Conservation (phyloP, 805 yeast genomes). For the Wickerhamiella sorbophila region DNA sequence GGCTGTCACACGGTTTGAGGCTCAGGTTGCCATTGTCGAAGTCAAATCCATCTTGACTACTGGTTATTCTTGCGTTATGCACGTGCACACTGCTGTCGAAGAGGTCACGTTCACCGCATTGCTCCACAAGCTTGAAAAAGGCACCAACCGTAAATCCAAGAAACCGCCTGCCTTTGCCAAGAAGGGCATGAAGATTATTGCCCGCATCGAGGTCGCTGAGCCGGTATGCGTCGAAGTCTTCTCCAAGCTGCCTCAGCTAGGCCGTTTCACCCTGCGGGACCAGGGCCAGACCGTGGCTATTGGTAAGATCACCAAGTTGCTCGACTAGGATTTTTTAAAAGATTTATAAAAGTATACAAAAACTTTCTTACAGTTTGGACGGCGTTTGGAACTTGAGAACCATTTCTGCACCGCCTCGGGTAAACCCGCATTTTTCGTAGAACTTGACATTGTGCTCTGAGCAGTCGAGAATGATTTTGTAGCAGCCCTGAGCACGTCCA, state of each 20-base stretch:
- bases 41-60: slow-evolving; percentile 85
- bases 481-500: slow-evolving; percentile 53
- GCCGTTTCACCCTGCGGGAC: slow-evolving; percentile 96
- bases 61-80: slow-evolving; percentile 97
- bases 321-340: slow-evolving; percentile 21
- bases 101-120: slow-evolving; percentile 74
- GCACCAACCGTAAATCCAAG: slow-evolving; percentile 91
- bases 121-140: slow-evolving; percentile 88
- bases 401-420: slow-evolving; percentile 31
- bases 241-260: slow-evolving; percentile 86
- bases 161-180: slow-evolving; percentile 97
- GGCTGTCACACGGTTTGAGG: slow-evolving; percentile 82
- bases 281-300: slow-evolving; percentile 97
- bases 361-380: neutral
- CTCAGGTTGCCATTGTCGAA: slow-evolving; percentile 94
- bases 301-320: slow-evolving; percentile 87
- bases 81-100: slow-evolving; percentile 94
- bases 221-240: slow-evolving; percentile 92
- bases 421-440: slow-evolving; percentile 77
- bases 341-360: neutral
- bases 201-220: slow-evolving; percentile 67
- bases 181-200: slow-evolving; percentile 97
- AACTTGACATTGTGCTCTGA: slow-evolving; percentile 67
- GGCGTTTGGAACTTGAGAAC: slow-evolving; percentile 8
- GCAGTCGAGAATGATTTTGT: slow-evolving; percentile 84